Base-by-base conservation (phyloP, 1,139 yeast genomes). In the Pichia sp. region DNA sequence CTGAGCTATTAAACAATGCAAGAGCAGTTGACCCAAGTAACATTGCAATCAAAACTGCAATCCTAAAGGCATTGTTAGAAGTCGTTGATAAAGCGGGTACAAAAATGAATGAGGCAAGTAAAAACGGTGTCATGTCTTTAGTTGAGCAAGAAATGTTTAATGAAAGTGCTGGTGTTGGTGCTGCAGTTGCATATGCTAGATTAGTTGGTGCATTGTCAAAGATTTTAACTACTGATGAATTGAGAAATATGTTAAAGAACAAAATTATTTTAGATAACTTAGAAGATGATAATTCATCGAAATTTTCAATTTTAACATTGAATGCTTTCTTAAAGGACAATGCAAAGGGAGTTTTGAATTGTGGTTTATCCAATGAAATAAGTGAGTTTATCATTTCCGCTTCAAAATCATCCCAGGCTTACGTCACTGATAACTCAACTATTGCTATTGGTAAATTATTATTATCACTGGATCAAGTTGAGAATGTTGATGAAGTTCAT, bases 391-490 rank as follows among this genome's bases (percentile, higher is more conserved):
- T 85, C 42, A 58, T 74, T 26, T 62, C 60, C 18, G 74, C 80
- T 42, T 66, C 79, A 29, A 67, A 73, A 24, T 72, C 82, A 1
- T 48, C 68, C 2, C 66, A 71, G 43, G 70, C 77, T n/a, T 79
- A 79, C 57, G 72, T 88, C 49, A 75, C 85, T 56, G 96, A 87
- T 57, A 85, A 85, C 59, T 83, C 90, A n/a, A 73, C 85, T 4
- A 67, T 84, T 49, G 97, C 96, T 3, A 74, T 85, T 47, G 97
- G 96, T 53, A 90, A 90, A 67, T 56, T 85, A n/a, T 68, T 88
- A 50, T 69, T 89, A 46, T 67, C 79, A 40, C 63, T 71, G 30
- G 71, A 68, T 12, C 68, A 69, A 40, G 69, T 80, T 12, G 48
- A 40, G 22, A 63, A 47, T 8, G 53, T 63, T 3, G 61, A 44